These are phyloP conservation scores for Podila horticola DNA, from an alignment of 192 early-diverging fungal genomes.

Conservation along the genomic window DNA sequence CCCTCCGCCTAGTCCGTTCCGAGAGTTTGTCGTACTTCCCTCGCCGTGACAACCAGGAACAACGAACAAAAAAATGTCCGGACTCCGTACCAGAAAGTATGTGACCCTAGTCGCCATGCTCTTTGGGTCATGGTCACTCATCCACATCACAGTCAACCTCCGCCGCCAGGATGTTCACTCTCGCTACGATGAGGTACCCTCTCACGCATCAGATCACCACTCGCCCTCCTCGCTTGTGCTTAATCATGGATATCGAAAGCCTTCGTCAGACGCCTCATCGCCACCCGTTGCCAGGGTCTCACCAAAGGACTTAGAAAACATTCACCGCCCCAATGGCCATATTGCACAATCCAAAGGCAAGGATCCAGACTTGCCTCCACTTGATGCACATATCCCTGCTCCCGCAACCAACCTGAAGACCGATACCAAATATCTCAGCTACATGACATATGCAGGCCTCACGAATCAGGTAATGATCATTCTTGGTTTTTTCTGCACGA, in stretches of 20 bases:
- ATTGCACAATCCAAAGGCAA: too few relatives aligned
- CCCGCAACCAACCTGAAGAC: slow-evolving; percentile 19
- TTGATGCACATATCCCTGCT: slow-evolving; percentile 3
- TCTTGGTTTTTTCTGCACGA: not conserved
- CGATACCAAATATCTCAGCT: slow-evolving; percentile 11
- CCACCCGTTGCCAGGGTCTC: too few relatives aligned
- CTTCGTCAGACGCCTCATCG: too few relatives aligned
- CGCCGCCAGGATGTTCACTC: not conserved
- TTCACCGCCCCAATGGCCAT: too few relatives aligned
- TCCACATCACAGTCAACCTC: not conserved
- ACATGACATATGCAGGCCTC: slow-evolving; percentile 36
- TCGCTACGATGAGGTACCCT: not conserved
- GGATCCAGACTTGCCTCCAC: not conserved
- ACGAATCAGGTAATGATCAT: slow-evolving; percentile 36
- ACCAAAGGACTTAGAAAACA: too few relatives aligned
- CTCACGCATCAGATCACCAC: not conserved
- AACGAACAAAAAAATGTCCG: not conserved
- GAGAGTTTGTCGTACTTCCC: not conserved
- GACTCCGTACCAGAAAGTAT: slow-evolving; percentile 1
- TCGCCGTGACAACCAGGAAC: not conserved
- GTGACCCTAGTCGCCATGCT: not conserved
- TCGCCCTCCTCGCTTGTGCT: too few relatives aligned
- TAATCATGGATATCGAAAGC: too few relatives aligned
- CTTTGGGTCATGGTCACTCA: not conserved
- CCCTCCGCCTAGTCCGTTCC: not conserved